Conservation (phyloP, 768 basidiomycete species). For the Agaricus subrufescens region DNA sequence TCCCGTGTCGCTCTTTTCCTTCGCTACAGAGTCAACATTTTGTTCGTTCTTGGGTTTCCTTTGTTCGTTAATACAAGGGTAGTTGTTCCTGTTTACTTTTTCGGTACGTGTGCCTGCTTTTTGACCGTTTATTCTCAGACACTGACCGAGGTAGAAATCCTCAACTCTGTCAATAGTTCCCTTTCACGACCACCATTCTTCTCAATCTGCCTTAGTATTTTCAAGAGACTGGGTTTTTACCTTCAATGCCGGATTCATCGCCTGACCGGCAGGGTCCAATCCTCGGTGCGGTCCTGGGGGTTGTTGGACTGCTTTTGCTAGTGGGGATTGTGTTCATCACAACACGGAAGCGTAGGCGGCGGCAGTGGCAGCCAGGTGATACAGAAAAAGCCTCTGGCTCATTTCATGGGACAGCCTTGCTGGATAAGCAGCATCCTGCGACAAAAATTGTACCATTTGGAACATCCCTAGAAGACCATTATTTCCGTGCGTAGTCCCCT, state of each 20-base stretch:
- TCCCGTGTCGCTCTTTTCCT: slow-evolving; percentile 27
- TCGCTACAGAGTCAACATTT: slow-evolving; percentile 13
- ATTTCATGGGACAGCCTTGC: slow-evolving; percentile 24
- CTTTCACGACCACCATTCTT: too few relatives aligned
- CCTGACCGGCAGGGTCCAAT: slow-evolving; percentile 25
- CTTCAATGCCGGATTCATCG: slow-evolving; percentile 13
- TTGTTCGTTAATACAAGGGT: neutral
- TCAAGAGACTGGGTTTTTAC: slow-evolving; percentile 8
- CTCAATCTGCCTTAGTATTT: neutral
- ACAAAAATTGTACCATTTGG: slow-evolving; percentile 39
- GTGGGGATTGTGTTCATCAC: slow-evolving; percentile 26
- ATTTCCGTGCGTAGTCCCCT: slow-evolving; percentile 29
- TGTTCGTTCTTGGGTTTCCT: neutral
- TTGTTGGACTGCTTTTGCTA: slow-evolving; percentile 26
- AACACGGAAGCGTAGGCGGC: slow-evolving; percentile 26
- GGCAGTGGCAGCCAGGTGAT: slow-evolving; percentile 11
- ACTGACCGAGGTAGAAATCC: too few relatives aligned
- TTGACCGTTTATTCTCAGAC: too few relatives aligned
- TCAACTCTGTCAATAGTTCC: too few relatives aligned
- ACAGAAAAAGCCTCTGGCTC: slow-evolving; percentile 18
- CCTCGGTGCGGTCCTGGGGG: slow-evolving; percentile 25
- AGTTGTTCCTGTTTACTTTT: too few relatives aligned
- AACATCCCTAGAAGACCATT: slow-evolving; percentile 27
- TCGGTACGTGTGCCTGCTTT: too few relatives aligned
- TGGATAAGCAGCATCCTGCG: slow-evolving; percentile 29